Percentiles rank a stretch among this genome's conserved stretches.
Evolutionary conservation across 73 alveolate genomes (phyloP).

Genomic region (Symbiodinium pilosum): DNA sequence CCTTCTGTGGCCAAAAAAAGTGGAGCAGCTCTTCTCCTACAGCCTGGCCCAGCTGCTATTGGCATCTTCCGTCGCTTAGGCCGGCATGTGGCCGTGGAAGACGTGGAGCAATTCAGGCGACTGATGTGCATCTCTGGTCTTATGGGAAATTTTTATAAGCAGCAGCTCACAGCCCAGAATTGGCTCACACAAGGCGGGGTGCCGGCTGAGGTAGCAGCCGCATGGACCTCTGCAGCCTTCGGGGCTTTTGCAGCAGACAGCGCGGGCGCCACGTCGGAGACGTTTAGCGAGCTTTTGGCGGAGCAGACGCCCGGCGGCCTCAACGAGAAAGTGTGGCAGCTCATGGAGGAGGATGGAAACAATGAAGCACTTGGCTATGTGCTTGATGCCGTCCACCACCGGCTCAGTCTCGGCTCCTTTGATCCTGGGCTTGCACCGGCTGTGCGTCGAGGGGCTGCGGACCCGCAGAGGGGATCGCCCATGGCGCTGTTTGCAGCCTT

Average conservation of each 20-base stretch:
- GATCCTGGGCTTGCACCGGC: slow-evolving; percentile 47
- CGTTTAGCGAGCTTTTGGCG: slow-evolving; percentile 22
- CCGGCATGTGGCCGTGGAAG: slow-evolving; percentile 50
- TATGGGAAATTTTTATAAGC: slow-evolving; percentile 89
- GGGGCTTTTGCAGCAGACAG: slow-evolving; percentile 89
- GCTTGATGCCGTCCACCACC: slow-evolving; percentile 40
- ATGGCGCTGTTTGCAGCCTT: not conserved
- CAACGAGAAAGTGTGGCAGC: slow-evolving; percentile 90
- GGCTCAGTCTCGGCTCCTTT: slow-evolving; percentile 26
- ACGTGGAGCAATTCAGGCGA: slow-evolving; percentile 40
- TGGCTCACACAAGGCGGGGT: slow-evolving; percentile 30
- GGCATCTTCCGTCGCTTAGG: slow-evolving; percentile 47
- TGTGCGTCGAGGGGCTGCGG: not conserved
- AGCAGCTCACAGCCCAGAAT: slow-evolving; percentile 69
- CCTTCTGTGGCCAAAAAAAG: slow-evolving; percentile 20
- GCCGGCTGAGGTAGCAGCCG: not conserved
- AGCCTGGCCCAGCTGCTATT: slow-evolving; percentile 20
- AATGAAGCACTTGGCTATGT: slow-evolving; percentile 16
- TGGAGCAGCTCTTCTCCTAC: slow-evolving; percentile 75
- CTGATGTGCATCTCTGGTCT: slow-evolving; percentile 64
- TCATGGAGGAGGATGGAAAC: slow-evolving; percentile 71
- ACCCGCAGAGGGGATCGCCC: not conserved
- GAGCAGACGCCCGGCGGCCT: slow-evolving; percentile 89
- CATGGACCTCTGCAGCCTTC: slow-evolving; percentile 64
- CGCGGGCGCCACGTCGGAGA: slow-evolving; percentile 22